Evolutionary conservation across 495 filamentous ascomycete species (phyloP).

Genomic region (Amorphotheca resinae): DNA sequence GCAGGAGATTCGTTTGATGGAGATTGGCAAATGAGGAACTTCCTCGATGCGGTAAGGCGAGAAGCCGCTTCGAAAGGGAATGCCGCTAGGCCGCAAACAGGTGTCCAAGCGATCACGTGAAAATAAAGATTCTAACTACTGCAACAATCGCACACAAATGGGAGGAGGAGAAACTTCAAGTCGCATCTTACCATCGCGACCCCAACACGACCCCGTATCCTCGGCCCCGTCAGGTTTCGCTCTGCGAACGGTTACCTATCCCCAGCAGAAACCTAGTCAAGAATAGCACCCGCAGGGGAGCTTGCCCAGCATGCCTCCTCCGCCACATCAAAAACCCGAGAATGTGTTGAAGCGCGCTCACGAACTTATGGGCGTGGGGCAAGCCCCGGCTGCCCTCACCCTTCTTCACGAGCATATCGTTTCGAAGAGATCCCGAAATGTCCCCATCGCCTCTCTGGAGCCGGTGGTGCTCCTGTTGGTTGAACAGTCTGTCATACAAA

Average conservation of each 20-base stretch:
- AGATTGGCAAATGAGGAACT: neutral
- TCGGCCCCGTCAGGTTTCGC: neutral
- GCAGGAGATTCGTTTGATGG: neutral
- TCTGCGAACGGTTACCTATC: neutral
- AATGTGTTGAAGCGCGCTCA: constrained; percentile 98
- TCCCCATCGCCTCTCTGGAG: constrained; percentile 90
- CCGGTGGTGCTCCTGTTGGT: constrained; percentile 97
- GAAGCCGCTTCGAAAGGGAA: neutral
- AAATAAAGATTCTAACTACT: neutral
- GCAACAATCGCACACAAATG: neutral
- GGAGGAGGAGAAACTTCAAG: neutral
- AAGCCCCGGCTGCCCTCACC: constrained; percentile 79
- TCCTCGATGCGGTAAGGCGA: neutral
- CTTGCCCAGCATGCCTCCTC: constrained; percentile 70
- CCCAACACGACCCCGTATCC: neutral
- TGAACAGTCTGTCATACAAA: constrained; percentile 88
- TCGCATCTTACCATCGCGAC: neutral
- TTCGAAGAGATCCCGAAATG: constrained; percentile 93
- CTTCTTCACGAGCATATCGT: constrained; percentile 98
- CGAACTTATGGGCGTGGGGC: constrained; percentile 95
- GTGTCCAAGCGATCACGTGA: neutral
- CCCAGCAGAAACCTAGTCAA: neutral
- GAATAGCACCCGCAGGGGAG: constrained; percentile 2
- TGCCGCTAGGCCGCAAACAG: neutral
- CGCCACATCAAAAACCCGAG: constrained; percentile 92